Percentiles rank a stretch among this genome's conserved stretches.
Evolutionary conservation across 352 stramenopile species (phyloP).

Genomic region (Pythium sp.): DNA sequence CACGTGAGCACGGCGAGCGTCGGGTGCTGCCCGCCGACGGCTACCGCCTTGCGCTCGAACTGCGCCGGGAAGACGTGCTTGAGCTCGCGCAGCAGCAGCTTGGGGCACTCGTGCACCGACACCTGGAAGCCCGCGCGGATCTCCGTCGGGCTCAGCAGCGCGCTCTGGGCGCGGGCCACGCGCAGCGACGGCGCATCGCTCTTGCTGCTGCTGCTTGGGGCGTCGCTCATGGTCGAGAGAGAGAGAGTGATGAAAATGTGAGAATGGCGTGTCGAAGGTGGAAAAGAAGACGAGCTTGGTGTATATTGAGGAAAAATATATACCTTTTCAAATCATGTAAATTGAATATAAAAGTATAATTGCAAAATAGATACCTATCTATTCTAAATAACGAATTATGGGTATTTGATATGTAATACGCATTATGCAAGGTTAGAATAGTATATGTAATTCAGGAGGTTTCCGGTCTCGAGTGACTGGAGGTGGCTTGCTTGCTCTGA

Average conservation of each 20-base stretch:
- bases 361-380: not conserved
- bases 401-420: not conserved
- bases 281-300: not conserved
- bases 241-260: not conserved
- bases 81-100: constrained; percentile 73
- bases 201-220: constrained; percentile 4
- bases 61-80: constrained; percentile 76
- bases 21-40: constrained; percentile 22
- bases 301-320: no score
- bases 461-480: constrained; percentile 5
- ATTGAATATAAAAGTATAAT: no score
- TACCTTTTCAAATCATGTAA: no score
- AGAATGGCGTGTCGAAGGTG: not conserved
- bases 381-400: no score
- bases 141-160: constrained; percentile 52
- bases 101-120: constrained; percentile 72
- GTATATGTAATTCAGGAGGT: not conserved
- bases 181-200: constrained; percentile 3
- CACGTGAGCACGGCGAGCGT: constrained; percentile 92
- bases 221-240: constrained; percentile 14
- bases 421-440: not conserved
- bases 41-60: constrained; percentile 33
- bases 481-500: not conserved
- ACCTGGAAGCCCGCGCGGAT: constrained; percentile 72
- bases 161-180: constrained; percentile 26